phyloP scores from a whole-genome alignment of 495 filamentous ascomycete genomes.

The Podospora comata region DNA sequence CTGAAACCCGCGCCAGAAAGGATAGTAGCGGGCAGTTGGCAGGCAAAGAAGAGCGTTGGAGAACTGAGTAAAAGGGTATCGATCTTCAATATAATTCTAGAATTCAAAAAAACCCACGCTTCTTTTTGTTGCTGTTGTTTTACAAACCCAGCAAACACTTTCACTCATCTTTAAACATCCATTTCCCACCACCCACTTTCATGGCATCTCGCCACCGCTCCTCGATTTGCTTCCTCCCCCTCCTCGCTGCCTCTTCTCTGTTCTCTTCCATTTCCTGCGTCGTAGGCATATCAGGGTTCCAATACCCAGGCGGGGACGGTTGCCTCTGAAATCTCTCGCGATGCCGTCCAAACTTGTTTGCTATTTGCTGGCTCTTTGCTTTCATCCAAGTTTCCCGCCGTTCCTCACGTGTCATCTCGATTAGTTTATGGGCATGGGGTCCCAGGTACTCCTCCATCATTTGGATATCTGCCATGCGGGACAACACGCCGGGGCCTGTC shows the following conservation, averaged over 20 bases:
- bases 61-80: too few relatives aligned
- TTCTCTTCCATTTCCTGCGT: constrained; percentile 73
- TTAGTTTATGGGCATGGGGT: constrained; percentile 47
- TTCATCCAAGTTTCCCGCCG: constrained; percentile 58
- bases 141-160: constrained; percentile 24
- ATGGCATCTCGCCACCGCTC: constrained; percentile 79
- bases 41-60: too few relatives aligned
- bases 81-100: too few relatives aligned
- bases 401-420: constrained; percentile 48
- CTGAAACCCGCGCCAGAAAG: too few relatives aligned
- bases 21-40: too few relatives aligned
- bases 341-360: constrained; percentile 73
- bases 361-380: constrained; percentile 63
- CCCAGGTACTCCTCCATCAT: constrained; percentile 69
- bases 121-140: not conserved
- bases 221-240: constrained; percentile 61
- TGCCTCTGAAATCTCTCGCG: constrained; percentile 67
- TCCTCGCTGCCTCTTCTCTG: constrained; percentile 55
- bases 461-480: constrained; percentile 44
- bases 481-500: constrained; percentile 28
- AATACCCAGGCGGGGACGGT: constrained; percentile 78
- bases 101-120: not conserved
- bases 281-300: constrained; percentile 80
- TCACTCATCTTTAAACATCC: constrained; percentile 82
- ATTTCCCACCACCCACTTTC: constrained; percentile 60